A percentile compares a stretch with the other conserved stretches of the same genome.
Evolutionary conservation across 2,329 filamentous ascomycete species (phyloP).

Genomic region (Stemphylium lycopersici): DNA sequence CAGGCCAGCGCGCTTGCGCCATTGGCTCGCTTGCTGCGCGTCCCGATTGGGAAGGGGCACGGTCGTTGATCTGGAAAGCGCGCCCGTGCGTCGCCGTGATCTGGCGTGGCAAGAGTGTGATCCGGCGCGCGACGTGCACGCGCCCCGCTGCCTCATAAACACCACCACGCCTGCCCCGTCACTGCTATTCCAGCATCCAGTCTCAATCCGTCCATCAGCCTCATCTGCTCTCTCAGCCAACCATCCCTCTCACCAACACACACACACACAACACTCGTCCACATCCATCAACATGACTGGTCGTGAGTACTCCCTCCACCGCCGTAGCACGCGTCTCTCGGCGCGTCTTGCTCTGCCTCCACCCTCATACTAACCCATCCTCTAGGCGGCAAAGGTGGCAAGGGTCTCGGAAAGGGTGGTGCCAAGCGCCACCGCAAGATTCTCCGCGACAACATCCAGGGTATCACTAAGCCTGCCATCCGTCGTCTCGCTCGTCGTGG

Average conservation of each 20-base stretch:
- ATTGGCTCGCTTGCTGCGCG: conserved; percentile 35
- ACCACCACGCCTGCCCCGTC: conserved; percentile 23
- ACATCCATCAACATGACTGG: conserved; percentile 51
- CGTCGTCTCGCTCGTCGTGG: conserved; percentile 62
- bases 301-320: conserved; percentile 45
- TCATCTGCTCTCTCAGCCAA: conserved; percentile 6
- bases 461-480: conserved; percentile 62
- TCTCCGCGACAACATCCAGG: conserved; percentile 62
- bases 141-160: conserved; percentile 35
- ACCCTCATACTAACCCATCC: conserved; percentile 41
- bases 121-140: conserved; percentile 31
- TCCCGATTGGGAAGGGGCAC: conserved; percentile 36
- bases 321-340: conserved; percentile 13
- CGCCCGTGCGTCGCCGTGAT: conserved; percentile 44
- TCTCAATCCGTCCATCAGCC: conserved; percentile 19
- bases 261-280: conserved; percentile 26
- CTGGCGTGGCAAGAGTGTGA: conserved; percentile 34
- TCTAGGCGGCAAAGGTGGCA: conserved; percentile 60
- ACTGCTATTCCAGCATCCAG: conserved; percentile 24
- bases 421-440: conserved; percentile 63
- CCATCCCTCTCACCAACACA: background rate
- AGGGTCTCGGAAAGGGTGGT: conserved; percentile 61
- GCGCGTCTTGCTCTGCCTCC: conserved; percentile 17
- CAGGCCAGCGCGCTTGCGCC: conserved; percentile 16
- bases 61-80: conserved; percentile 41